Percentiles rank a stretch among this genome's conserved stretches.
Evolutionary conservation across 306 rosid genomes (phyloP).

Genomic region (Castanea sativa): DNA sequence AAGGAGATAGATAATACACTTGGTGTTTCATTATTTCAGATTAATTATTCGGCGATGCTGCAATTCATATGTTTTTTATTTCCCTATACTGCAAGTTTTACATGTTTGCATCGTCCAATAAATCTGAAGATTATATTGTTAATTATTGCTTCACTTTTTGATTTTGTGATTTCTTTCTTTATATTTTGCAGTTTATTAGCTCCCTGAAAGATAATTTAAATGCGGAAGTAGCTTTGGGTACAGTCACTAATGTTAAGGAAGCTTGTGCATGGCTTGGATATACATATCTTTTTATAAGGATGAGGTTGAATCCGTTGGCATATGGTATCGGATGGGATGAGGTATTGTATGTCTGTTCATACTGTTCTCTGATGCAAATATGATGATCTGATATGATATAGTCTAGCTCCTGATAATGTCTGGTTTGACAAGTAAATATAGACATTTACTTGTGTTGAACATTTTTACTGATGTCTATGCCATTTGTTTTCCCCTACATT

Average conservation of each 20-base stretch:
- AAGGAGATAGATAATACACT: not conserved
- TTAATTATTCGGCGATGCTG: not conserved
- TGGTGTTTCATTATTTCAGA: not conserved
- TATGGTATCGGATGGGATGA: constrained; percentile 98
- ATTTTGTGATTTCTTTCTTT: constrained; percentile 12
- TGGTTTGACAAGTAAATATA: not conserved
- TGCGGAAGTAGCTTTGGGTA: constrained; percentile 98
- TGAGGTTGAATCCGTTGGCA: constrained; percentile 92
- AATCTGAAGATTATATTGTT: not conserved
- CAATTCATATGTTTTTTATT: not conserved
- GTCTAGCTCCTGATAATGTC: not conserved
- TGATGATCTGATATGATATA: not conserved
- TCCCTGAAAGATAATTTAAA: constrained; percentile 96
- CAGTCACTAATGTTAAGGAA: constrained; percentile 96
- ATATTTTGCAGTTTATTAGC: constrained; percentile 71
- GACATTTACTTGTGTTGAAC: not conserved
- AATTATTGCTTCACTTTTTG: not conserved
- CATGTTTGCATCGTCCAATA: not conserved
- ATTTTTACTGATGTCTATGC: not conserved
- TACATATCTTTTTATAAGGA: constrained; percentile 93
- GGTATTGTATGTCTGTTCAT: constrained; percentile 40
- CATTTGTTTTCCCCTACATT: not conserved
- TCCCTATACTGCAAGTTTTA: not conserved
- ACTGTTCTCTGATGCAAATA: constrained; percentile 25
- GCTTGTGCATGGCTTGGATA: constrained; percentile 99